Evolutionary conservation across 768 basidiomycete species (phyloP).

Genomic region (Trametes punicea): DNA sequence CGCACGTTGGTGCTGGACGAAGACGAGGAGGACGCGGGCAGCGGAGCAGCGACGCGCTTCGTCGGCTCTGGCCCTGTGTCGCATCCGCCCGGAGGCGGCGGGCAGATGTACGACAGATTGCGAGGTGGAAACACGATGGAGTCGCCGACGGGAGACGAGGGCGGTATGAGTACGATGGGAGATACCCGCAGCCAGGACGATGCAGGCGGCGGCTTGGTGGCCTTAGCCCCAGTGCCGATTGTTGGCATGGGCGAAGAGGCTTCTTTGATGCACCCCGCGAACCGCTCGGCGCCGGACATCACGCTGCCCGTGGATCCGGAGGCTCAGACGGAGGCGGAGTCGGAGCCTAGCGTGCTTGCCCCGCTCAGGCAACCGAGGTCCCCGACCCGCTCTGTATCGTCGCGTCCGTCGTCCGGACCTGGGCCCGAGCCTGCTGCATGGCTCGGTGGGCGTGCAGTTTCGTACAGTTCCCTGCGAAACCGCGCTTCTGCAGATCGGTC

Average conservation of each 20-base stretch:
- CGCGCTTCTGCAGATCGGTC: not conserved
- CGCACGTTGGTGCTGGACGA: constrained; percentile 16
- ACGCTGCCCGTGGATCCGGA: not conserved
- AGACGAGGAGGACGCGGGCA: constrained; percentile 13
- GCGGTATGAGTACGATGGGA: not conserved
- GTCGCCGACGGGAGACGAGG: constrained; percentile 4
- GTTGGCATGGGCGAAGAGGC: constrained; percentile 12
- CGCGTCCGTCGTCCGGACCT: not conserved
- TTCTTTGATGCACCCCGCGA: constrained; percentile 16
- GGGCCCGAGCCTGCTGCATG: constrained; percentile 20
- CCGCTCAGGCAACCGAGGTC: constrained; percentile 10
- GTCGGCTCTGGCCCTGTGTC: constrained; percentile 6
- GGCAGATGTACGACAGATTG: constrained; percentile 10
- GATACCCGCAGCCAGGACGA: constrained; percentile 10
- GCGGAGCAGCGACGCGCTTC: constrained; percentile 5
- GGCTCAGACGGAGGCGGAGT: not conserved
- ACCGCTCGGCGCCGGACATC: constrained; percentile 10
- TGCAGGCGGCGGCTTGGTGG: not conserved
- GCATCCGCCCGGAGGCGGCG: not conserved
- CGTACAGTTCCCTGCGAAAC: constrained; percentile 7
- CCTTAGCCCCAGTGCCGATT: constrained; percentile 15
- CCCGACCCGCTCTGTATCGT: constrained; percentile 6
- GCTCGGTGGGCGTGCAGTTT: constrained; percentile 17
- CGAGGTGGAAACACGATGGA: constrained; percentile 16
- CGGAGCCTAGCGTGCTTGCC: not conserved